phyloP scores from a whole-genome alignment of 768 basidiomycete genomes.

The Termitomyces bulborhizus region DNA sequence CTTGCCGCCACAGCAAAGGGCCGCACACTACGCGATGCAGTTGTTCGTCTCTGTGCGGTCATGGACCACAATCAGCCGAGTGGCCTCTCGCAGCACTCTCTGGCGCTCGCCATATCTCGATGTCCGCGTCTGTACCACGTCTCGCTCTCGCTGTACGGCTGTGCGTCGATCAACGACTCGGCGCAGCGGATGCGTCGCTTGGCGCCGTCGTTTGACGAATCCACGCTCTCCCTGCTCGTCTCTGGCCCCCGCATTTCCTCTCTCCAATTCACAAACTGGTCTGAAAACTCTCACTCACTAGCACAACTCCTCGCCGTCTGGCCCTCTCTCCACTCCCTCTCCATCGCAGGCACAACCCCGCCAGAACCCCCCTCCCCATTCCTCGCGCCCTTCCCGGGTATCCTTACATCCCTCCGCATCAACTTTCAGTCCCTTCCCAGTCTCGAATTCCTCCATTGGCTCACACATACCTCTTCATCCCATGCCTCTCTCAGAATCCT shows the following conservation, averaged over 20 bases:
- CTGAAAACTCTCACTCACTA: constrained; percentile 50
- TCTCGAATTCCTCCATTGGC: constrained; percentile 61
- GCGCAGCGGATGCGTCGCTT: constrained; percentile 38
- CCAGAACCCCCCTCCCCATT: constrained; percentile 42
- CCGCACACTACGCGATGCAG: constrained; percentile 44
- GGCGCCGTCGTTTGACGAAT: constrained; percentile 49
- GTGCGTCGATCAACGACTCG: constrained; percentile 24
- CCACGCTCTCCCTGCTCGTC: constrained; percentile 44
- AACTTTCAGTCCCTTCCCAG: constrained; percentile 63
- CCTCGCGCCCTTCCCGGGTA: constrained; percentile 37
- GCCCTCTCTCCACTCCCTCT: constrained; percentile 50
- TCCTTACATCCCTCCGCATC: constrained; percentile 49
- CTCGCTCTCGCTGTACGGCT: constrained; percentile 54
- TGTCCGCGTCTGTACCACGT: constrained; percentile 58
- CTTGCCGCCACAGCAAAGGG: constrained; percentile 44
- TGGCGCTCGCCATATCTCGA: constrained; percentile 34
- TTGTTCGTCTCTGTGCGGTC: constrained; percentile 46
- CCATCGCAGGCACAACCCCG: constrained; percentile 50
- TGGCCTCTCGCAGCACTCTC: neutral
- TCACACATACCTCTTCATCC: constrained; percentile 39
- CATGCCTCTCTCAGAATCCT: constrained; percentile 40
- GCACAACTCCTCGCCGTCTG: constrained; percentile 60
- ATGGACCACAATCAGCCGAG: constrained; percentile 64
- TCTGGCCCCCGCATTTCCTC: constrained; percentile 47
- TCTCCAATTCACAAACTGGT: constrained; percentile 68